Evolutionary conservation across 2,329 filamentous ascomycete genomes (phyloP), one percentile per base, ranked within the genome.

Genomic region (Talaromyces albobiverticillius): DNA sequence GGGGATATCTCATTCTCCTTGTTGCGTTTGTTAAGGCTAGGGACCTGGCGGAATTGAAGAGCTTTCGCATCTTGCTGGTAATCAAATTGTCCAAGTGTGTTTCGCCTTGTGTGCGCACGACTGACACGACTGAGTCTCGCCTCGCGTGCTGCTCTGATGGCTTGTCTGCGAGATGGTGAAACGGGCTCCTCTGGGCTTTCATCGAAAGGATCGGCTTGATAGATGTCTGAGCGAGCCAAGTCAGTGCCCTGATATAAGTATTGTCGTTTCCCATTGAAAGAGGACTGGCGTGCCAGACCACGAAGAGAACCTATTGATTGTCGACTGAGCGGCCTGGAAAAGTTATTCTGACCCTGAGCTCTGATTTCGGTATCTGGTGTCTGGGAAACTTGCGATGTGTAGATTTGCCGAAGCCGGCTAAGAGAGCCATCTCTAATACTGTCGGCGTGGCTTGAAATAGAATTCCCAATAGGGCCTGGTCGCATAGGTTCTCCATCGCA

Each of bases 301-400:
- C 16, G 51, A 34, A 55, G 40, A 29, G 41, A 57, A 59, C 29
- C 55, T 55, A 64, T 70, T 1, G 69, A 69, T 31, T 68, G 62
- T 26, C 66, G 67, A 54, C 63, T 65, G 45, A 72, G 68, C 0
- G 70, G 70, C 14, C 70, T 65, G 7, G 70, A 72, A 53, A 71
- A 73, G 41, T 72, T 73, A 54, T 57, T 69, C 14, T 54, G 62
- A 16, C 58, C 51, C 4, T 55, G 45, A 1, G 38, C 6, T 20
- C 34, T 59, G 14, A 38, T 25, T n/a, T 54, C 52, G 10, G 38
- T 34, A 3, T 38, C 32, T 5, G 48, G 26, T 29, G 36, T 25
- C 10, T 36, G 29, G 42, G 18, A 29, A n/a, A 36, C 23, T 16
- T 48, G 52, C 11, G 45, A 47, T n/a, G 46, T 23, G 40, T 26